Evolutionary conservation across 1,139 yeast genomes (phyloP), one percentile per base, ranked within the genome.

Genomic region (Suzukiozyma palmioleophila): DNA sequence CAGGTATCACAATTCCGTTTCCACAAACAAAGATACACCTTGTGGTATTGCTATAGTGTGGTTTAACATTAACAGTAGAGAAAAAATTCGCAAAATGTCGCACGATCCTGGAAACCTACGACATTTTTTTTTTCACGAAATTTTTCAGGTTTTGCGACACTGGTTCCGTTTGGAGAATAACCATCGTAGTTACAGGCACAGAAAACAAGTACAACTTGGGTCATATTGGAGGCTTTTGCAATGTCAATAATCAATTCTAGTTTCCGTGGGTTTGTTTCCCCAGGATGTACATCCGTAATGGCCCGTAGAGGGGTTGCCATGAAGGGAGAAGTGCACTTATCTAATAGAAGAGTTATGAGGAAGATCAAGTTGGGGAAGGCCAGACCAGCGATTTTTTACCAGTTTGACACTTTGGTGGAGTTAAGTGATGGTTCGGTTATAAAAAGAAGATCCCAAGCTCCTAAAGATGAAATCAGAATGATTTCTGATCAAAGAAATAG

Each of bases 401-500:
- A 87, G 57, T 92, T 92, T 57, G 90, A 90, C 47, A 85, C 94
- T 31, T 65, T 75, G 35, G 90, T 92, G 10, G 96, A 90, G 62
- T 74, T 90, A 42, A 84, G 95, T 51, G 97, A 92, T 59, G 98
- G 98, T 2, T 84, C 96, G 25, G 95, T 95, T 1, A 72, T 88
- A 29, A 71, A 69, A 29, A 77, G 98, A 63, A 75, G 87, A 54
- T 81, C 96, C 0, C 96, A 86, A 50, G 89, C 81, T 43, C 97
- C 98, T 6, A 84, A 88, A 54, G 84, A 77, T 42, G 96, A 92
- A 57, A 73, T 87, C 56, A 74, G 95, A 62, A 79, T 88, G 78
- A 78, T 92, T 52, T 79, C 81, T 39, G 98, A 92, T 63, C 95
- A 86, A 69, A 79, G 96, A 63, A 87, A 86, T 56, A 81, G 79